Conservation (phyloP, 441 rosid genomes). For the Sinapis alba region DNA sequence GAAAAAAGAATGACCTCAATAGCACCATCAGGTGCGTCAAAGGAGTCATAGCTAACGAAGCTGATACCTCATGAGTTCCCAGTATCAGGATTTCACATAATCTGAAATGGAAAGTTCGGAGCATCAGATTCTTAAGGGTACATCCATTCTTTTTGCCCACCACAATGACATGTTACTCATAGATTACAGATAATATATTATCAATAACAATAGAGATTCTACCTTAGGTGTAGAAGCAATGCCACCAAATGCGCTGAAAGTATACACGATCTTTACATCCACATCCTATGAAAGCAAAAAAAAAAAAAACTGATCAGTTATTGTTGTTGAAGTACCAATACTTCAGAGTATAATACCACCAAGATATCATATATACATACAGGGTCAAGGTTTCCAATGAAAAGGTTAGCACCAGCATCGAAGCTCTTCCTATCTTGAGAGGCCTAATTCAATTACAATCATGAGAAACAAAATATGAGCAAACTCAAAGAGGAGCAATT, state of each 20-base stretch:
- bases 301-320: slow-evolving; percentile 13
- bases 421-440: slow-evolving; percentile 98
- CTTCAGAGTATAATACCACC: not conserved
- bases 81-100: slow-evolving; percentile 96
- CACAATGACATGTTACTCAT: not conserved
- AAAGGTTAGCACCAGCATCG: slow-evolving; percentile 94
- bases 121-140: slow-evolving; percentile 24
- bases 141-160: not conserved
- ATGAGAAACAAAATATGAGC: slow-evolving; percentile 19
- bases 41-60: slow-evolving; percentile 93
- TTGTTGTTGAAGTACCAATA: not conserved
- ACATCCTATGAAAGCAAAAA: not conserved
- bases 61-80: slow-evolving; percentile 96
- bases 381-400: slow-evolving; percentile 91
- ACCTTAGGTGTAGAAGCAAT: slow-evolving; percentile 97
- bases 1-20: slow-evolving; percentile 61
- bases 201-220: not conserved
- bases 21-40: slow-evolving; percentile 96
- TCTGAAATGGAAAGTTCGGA: slow-evolving; percentile 47
- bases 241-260: slow-evolving; percentile 95
- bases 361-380: slow-evolving; percentile 48
- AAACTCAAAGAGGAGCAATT: not conserved
- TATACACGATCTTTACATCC: slow-evolving; percentile 66
- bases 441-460: slow-evolving; percentile 51
- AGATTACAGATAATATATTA: not conserved